Evolutionary conservation across 139 green algal genomes (phyloP).

Genomic region (Picochlorum sp.): DNA sequence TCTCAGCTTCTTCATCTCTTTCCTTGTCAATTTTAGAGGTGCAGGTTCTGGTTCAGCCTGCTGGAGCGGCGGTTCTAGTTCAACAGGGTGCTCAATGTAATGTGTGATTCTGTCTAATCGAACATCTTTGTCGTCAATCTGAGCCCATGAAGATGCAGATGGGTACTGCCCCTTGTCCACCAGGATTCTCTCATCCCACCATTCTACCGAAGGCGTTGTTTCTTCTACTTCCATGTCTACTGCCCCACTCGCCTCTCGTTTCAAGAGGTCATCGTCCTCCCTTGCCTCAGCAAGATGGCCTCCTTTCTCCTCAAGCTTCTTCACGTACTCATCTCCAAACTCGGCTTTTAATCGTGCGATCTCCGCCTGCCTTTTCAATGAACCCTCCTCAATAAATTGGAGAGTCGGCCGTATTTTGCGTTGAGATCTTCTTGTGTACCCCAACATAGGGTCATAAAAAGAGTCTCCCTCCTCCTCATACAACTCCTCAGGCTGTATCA

Average conservation of each 20-base stretch:
- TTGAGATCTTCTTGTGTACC: slow-evolving; percentile 16
- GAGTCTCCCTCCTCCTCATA: slow-evolving; percentile 1
- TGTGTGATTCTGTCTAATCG: slow-evolving; percentile 44
- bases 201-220: slow-evolving; percentile 69
- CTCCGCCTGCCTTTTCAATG: slow-evolving; percentile 56
- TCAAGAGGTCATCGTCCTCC: slow-evolving; percentile 40
- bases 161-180: slow-evolving; percentile 42
- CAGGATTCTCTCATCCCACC: slow-evolving; percentile 70
- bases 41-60: slow-evolving; percentile 60
- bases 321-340: slow-evolving; percentile 48
- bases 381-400: slow-evolving; percentile 60
- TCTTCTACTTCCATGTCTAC: slow-evolving; percentile 13
- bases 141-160: slow-evolving; percentile 6
- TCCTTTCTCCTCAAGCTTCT: slow-evolving; percentile 22
- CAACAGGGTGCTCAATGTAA: slow-evolving; percentile 80
- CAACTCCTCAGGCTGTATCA: too few species aligned
- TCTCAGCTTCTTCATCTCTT: slow-evolving; percentile 92
- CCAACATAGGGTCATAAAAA: slow-evolving; percentile 58
- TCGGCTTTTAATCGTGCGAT: slow-evolving; percentile 32
- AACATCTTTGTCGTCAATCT: slow-evolving; percentile 5
- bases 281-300: slow-evolving; percentile 8
- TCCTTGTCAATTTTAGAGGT: slow-evolving; percentile 74
- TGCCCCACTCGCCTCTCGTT: background rate
- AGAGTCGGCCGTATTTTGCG: slow-evolving; percentile 26
- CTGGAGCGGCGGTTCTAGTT: slow-evolving; percentile 82